phyloP scores from a whole-genome alignment of 208 protist species.

The Herpetomonas muscarum region DNA sequence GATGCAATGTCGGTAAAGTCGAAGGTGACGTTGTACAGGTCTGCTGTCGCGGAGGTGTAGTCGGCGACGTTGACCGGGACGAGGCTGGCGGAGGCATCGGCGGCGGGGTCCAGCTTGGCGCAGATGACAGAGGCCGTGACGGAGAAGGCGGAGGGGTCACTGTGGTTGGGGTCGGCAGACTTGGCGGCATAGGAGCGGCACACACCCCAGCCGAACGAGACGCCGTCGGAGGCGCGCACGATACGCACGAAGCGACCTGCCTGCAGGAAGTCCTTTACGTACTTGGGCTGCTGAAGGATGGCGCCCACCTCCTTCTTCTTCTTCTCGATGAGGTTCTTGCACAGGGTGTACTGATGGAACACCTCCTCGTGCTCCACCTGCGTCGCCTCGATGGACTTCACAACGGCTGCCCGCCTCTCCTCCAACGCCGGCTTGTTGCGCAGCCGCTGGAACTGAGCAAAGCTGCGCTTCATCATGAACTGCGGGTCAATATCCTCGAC shows the following conservation, averaged over 20 bases:
- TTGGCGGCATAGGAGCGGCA: constrained; percentile 75
- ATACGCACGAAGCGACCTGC: constrained; percentile 93
- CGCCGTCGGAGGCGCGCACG: constrained; percentile 50
- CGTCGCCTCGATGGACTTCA: constrained; percentile 56
- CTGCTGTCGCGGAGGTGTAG: constrained; percentile 77
- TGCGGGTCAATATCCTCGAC: constrained; percentile 97
- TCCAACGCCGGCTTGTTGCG: constrained; percentile 81
- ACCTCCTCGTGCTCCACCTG: constrained; percentile 66
- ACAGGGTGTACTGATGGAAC: constrained; percentile 84
- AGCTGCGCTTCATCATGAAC: constrained; percentile 97
- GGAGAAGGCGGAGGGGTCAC: constrained; percentile 64
- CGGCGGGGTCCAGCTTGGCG: constrained; percentile 49
- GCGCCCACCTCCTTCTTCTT: constrained; percentile 53
- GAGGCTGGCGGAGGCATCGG: constrained; percentile 23
- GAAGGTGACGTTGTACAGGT: constrained; percentile 84
- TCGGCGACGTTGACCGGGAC: constrained; percentile 73
- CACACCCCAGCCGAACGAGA: constrained; percentile 86
- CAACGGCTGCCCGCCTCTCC: constrained; percentile 50
- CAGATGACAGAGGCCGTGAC: constrained; percentile 83
- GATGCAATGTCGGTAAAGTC: constrained; percentile 73
- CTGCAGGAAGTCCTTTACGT: constrained; percentile 94
- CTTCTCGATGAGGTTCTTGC: constrained; percentile 70
- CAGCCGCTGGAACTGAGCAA: constrained; percentile 97
- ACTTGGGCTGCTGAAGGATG: constrained; percentile 85
- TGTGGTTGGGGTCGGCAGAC: constrained; percentile 31